phyloP scores from a whole-genome alignment of 225 moss, liverwort and hornwort species.

The Straminergon stramineum region DNA sequence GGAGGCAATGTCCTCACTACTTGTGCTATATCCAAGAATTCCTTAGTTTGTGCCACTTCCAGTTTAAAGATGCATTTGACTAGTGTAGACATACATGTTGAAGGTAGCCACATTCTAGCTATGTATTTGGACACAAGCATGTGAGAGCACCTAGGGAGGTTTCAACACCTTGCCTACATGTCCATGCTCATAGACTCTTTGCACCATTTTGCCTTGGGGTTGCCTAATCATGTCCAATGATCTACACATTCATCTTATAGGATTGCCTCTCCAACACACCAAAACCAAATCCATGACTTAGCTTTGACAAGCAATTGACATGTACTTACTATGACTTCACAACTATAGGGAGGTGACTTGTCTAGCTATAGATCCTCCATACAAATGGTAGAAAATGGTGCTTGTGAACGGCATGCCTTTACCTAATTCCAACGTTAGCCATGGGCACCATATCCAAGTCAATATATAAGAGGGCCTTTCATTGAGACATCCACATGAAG shows the following conservation, averaged over 20 bases:
- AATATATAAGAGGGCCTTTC: not conserved
- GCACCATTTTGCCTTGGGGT: too few species aligned
- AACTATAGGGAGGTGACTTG: too few species aligned
- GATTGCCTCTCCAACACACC: fast-evolving
- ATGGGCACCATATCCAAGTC: not conserved
- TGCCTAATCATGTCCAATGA: fast-evolving
- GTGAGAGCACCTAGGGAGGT: not conserved
- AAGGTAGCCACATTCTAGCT: not conserved
- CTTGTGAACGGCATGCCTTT: too few species aligned
- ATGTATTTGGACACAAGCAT: fast-evolving
- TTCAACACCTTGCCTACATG: fast-evolving
- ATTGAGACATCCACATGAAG: fast-evolving
- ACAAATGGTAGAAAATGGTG: fast-evolving
- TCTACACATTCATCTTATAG: not conserved
- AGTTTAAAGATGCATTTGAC: fast-evolving
- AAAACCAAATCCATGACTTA: not conserved
- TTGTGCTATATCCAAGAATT: fast-evolving
- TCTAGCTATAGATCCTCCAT: not conserved
- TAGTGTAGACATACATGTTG: not conserved
- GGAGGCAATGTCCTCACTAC: not conserved
- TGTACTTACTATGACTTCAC: not conserved
- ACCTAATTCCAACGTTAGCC: not conserved
- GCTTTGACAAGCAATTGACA: fast-evolving
- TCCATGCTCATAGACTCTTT: too few species aligned
- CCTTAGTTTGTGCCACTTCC: not conserved